Evolutionary conservation across 768 basidiomycete genomes (phyloP), one percentile per base, ranked within the genome.

Genomic region (Psilocybe cubensis): DNA sequence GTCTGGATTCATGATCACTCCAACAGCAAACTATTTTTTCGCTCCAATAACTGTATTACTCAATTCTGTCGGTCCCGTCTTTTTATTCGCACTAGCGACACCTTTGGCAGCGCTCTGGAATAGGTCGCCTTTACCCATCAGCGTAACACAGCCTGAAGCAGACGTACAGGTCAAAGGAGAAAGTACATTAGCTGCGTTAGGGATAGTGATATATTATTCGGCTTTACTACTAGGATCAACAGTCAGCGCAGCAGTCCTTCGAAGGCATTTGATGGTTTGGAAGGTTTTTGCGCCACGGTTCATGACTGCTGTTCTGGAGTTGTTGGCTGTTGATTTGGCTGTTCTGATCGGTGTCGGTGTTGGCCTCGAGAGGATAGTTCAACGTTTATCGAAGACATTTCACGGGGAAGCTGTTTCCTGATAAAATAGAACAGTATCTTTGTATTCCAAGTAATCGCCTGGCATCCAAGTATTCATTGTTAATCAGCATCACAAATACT

Each of bases 271-370:
- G 61, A 97, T 97, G 95, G 95, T 98, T 21, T 99, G 97, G 97
- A 98, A 98, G 74, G 88, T 98, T 3, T 99, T 98, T 66, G 96
- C 96, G 33, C 97, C 97, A 60, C 76, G 96, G 60, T 97, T 96
- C 69, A 96, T 98, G 88, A 68, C 83, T 14, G 91, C 83, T 0
- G 92, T 83, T 0, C 65, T 85, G 3, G 81, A 82, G 25, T 69
- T 96, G 31, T 40, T 93, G 3, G 82, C 82, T 1, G 84, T 92
- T 2, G 96, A 98, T 72, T 31, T 87, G 0, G 88, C 79, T 0
- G 73, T 90, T 18, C 52, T 94, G 49, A 27, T 89, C 12, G 91
- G 86, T 0, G 76, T 91, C 3, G 80, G 79, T 0, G 63, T 88
- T 4, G 91, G 88, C 1, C 77, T 84, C 9, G 70, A 72, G 50